Base-by-base conservation (phyloP, 2,329 filamentous ascomycete species). In the Aspergillus intermedius region DNA sequence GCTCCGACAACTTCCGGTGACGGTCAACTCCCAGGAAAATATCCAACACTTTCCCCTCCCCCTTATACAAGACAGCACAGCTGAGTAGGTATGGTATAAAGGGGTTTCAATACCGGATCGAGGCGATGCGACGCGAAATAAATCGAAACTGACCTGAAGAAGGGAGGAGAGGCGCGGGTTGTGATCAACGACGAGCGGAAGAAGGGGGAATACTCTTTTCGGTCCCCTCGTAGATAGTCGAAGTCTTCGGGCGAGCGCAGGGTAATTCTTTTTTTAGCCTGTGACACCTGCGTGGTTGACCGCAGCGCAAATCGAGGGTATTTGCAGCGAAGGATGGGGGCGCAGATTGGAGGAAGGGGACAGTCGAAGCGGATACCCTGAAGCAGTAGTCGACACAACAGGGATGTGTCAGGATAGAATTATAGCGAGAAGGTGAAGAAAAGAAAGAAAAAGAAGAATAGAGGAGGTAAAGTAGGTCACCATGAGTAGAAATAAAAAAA, bases 401-500 rank as follows among this genome's bases (percentile, higher is more conserved):
- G 37, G 17, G 37, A 40, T 30, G 9, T 30, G 37, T 35, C 5
- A n/a, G 13, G 13, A 15, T 25, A 25, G 3, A 41, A 43, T 17
- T 39, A 42, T 19, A n/a, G 37, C 25, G 48, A 39, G 44, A 43
- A 23, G 28, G 30, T n/a, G 41, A 25, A 39, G 45, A 41, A 40
- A 12, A 41, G 9, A 32, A 40, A 12, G 30, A 19, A 40, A 40
- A 45, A 47, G 42, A 30, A 32, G 46, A 44, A 21, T 32, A 37
- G 17, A 43, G 32, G n/a, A 12, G 10, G 17, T 40, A 13, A 19
- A 44, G 46, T 37, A 21, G 41, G 21, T 45, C 37, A 17, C 22
- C 28, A 35, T 40, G 13, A 37, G 34, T 35, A 35, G 34, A 5
- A 35, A 35, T 25, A n/a, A 30, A 17, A 40, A 21, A 25, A 25